Base-by-base conservation (phyloP, 2,329 filamentous ascomycete species). In the Alternaria gaisen region DNA sequence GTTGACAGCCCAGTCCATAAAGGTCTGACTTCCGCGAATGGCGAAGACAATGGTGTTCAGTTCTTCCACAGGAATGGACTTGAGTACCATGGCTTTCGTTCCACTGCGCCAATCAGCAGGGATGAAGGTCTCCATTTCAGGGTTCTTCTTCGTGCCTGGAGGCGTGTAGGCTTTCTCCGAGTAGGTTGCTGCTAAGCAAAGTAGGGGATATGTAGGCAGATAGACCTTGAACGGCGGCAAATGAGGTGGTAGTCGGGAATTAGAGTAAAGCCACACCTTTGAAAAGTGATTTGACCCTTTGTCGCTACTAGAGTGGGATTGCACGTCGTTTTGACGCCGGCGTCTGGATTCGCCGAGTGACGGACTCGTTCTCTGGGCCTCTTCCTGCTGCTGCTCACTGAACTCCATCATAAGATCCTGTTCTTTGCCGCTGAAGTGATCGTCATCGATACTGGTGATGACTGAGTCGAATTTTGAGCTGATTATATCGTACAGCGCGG, bases 1-100 rank as follows among this genome's bases (percentile, higher is more conserved):
- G 75, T 97, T 96, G 46, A 95, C 91, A 2, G 90, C 86, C 93
- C 93, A 97, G 79, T 97, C 93, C 81, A 91, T 88, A 68, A 95
- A 91, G 7, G 87, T 91, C 24, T 92, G 88, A 0, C 89, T 93
- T 20, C 93, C 93, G 20, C 93, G 87, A 63, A 97, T 91, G 14
- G 93, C 92, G 71, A 97, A 91, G 11, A 96, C 90, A 56, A 97
- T 90, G 18, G 90, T 89, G 73, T 91, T 88, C 81, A 90, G 88
- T 70, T 92, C 84, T 71, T 95, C 92, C 74, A 93, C 87, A 1
- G 91, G 88, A 0, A 94, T 85, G 0, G 90, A 92, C 73, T 94
- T 94, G 73, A 96, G 89, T 16, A 91, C 88, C 89, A 94, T 94
- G 24, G 92, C 90, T 75, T 94, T 94, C 1, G 91, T 91, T n/a